Evolutionary conservation across 371 early-diverging fungal genomes (phyloP).

Genomic region (Mucor indicus): DNA sequence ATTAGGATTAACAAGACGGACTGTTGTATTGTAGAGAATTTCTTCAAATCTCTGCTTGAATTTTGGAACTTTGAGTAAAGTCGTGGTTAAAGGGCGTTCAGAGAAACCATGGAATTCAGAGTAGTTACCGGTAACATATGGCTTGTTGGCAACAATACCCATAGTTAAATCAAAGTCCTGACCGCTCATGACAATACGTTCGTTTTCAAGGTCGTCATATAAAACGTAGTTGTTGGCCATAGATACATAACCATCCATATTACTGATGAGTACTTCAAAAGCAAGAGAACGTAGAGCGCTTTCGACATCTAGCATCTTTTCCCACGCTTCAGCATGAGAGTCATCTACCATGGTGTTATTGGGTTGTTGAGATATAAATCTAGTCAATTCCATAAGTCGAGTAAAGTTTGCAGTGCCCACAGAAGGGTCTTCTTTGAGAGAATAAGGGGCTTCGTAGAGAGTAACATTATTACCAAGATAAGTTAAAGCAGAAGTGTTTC

Average conservation of each 20-base stretch:
- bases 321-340: slow-evolving; percentile 4
- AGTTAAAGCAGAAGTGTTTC: slow-evolving; percentile 12
- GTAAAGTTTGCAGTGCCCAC: slow-evolving; percentile 1
- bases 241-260: slow-evolving; percentile 25
- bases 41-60: slow-evolving; percentile 13
- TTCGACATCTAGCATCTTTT: slow-evolving; percentile 5
- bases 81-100: slow-evolving; percentile 9
- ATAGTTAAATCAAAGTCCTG: slow-evolving; percentile 32
- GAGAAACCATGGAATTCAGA: slow-evolving; percentile 3
- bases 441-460: slow-evolving; percentile 9
- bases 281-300: slow-evolving; percentile 15
- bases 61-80: slow-evolving; percentile 14
- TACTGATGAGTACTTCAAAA: slow-evolving; percentile 7
- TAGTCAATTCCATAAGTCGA: slow-evolving; percentile 13
- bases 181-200: slow-evolving; percentile 15
- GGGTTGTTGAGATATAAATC: slow-evolving; percentile 11
- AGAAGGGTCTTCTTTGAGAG: slow-evolving; percentile 4
- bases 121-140: too few relatives aligned
- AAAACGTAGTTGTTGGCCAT: slow-evolving; percentile 31
- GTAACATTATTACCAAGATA: slow-evolving; percentile 22
- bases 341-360: neutral
- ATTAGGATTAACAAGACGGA: slow-evolving; percentile 15
- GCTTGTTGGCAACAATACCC: slow-evolving; percentile 2
- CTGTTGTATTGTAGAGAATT: slow-evolving; percentile 2
- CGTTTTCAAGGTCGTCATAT: slow-evolving; percentile 18